These are phyloP conservation scores for Daldinia loculata DNA, from an alignment of 495 filamentous ascomycete species.

Conservation along the genomic window DNA sequence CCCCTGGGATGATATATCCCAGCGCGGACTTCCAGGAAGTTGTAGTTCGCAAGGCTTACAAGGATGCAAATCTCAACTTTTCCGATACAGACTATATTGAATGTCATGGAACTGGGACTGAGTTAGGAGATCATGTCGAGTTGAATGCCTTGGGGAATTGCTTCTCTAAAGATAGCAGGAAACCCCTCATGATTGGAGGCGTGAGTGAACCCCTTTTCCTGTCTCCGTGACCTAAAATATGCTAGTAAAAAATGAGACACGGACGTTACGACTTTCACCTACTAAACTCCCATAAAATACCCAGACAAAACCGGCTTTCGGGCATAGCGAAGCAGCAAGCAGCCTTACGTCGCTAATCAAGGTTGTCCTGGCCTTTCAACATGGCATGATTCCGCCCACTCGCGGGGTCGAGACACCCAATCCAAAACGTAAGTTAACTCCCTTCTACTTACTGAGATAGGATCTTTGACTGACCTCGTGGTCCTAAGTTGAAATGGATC, in stretches of 20 bases:
- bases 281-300: neutral
- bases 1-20: conserved; percentile 56
- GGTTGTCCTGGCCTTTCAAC: conserved; percentile 60
- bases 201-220: neutral
- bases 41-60: conserved; percentile 52
- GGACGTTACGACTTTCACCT: neutral
- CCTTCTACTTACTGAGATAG: neutral
- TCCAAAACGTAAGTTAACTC: conserved; percentile 28
- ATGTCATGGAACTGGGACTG: conserved; percentile 45
- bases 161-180: neutral
- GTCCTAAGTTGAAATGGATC: neutral
- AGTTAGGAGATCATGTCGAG: neutral
- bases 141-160: neutral
- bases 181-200: neutral
- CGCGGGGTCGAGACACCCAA: conserved; percentile 52
- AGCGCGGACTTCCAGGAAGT: conserved; percentile 54
- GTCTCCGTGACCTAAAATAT: neutral
- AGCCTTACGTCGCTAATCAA: conserved; percentile 67
- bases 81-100: conserved; percentile 55
- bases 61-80: conserved; percentile 47
- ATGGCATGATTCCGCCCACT: conserved; percentile 55
- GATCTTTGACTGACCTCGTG: neutral
- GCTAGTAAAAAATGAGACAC: neutral
- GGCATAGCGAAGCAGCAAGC: conserved; percentile 62
- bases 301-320: conserved; percentile 57